Evolutionary conservation across 352 stramenopile genomes (phyloP).

Genomic region (Phytophthora ramorum): DNA sequence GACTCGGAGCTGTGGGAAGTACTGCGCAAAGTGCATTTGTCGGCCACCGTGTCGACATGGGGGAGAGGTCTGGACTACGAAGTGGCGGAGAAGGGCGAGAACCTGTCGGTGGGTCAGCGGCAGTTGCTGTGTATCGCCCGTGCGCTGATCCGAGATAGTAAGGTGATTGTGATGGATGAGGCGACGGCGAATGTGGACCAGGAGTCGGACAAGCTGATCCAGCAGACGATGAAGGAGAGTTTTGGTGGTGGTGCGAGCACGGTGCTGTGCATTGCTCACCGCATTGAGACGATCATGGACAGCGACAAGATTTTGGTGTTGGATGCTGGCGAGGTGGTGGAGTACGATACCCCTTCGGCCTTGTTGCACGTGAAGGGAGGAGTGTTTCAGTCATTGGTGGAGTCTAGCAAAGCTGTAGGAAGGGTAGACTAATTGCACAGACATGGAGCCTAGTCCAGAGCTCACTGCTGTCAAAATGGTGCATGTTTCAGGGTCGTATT

Average conservation of each 20-base stretch:
- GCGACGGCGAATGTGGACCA: constrained; percentile 93
- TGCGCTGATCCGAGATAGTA: constrained; percentile 91
- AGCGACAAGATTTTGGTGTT: constrained; percentile 92
- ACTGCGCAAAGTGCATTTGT: constrained; percentile 63
- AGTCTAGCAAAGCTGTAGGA: too few species aligned
- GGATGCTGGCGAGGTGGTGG: constrained; percentile 65
- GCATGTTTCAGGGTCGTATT: too few species aligned
- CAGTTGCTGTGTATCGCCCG: constrained; percentile 96
- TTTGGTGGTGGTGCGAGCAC: constrained; percentile 83
- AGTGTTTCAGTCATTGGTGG: too few species aligned
- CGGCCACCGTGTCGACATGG: constrained; percentile 67
- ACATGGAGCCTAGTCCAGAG: too few species aligned
- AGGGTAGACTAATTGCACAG: too few species aligned
- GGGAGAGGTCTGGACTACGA: constrained; percentile 77
- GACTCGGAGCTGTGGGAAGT: constrained; percentile 63
- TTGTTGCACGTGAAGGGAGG: too few species aligned
- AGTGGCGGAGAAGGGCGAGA: constrained; percentile 92
- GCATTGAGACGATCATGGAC: constrained; percentile 94
- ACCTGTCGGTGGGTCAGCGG: constrained; percentile 95
- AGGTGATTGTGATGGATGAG: constrained; percentile 95
- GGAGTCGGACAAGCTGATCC: constrained; percentile 67
- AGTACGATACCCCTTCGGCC: constrained; percentile 34
- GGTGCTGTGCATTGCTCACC: constrained; percentile 94
- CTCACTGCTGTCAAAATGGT: too few species aligned
- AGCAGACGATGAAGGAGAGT: constrained; percentile 88